Evolutionary conservation across 306 rosid species (phyloP).

Genomic region (Clitoria ternatea): DNA sequence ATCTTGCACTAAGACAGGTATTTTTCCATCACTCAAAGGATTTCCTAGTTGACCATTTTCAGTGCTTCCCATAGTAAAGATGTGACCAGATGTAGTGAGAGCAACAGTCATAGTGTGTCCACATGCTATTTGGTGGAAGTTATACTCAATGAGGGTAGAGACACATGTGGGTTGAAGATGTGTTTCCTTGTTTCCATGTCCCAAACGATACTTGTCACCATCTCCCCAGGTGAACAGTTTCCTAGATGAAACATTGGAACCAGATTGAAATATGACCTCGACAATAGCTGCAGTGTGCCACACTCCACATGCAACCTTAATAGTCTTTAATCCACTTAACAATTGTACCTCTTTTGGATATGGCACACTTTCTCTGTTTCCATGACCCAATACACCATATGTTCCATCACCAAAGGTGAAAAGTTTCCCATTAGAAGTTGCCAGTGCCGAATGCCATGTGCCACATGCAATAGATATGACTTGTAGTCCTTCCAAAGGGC

Average conservation of each 20-base stretch:
- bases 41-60: slow-evolving; percentile 83
- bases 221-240: slow-evolving; percentile 98
- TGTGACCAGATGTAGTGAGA: slow-evolving; percentile 88
- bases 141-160: slow-evolving; percentile 76
- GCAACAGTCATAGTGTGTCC: slow-evolving; percentile 84
- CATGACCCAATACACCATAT: slow-evolving; percentile 95
- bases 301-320: slow-evolving; percentile 88
- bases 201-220: slow-evolving; percentile 84
- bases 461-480: slow-evolving; percentile 90
- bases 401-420: slow-evolving; percentile 98
- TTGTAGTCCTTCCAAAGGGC: slow-evolving; percentile 90
- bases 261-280: slow-evolving; percentile 70
- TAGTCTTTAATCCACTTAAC: slow-evolving; percentile 75
- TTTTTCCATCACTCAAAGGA: slow-evolving; percentile 62
- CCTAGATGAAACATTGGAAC: slow-evolving; percentile 55
- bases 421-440: slow-evolving; percentile 80
- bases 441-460: slow-evolving; percentile 96
- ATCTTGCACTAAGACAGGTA: slow-evolving; percentile 80
- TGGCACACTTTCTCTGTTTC: slow-evolving; percentile 58
- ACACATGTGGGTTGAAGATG: slow-evolving; percentile 89
- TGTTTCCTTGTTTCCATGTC: slow-evolving; percentile 84
- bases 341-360: slow-evolving; percentile 84
- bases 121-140: slow-evolving; percentile 84
- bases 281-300: slow-evolving; percentile 99
- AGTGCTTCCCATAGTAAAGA: slow-evolving; percentile 76